Evolutionary conservation across 129 eudicot genomes (phyloP), one percentile per base, ranked within the genome.

Genomic region (Logfia minima): DNA sequence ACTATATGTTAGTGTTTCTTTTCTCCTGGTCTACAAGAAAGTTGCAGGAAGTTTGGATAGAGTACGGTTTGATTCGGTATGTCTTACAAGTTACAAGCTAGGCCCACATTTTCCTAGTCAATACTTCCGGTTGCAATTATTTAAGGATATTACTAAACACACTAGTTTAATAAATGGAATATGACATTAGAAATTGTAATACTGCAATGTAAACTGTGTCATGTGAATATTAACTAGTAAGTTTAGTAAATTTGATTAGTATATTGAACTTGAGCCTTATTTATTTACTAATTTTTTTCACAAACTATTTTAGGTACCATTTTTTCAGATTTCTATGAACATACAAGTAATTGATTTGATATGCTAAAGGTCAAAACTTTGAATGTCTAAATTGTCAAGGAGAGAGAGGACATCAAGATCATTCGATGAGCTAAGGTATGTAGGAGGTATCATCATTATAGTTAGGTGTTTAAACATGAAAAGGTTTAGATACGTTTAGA

Each of bases 11-110:
- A 16, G 26, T 63, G 21, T 39, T 31, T 37, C 32, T 68, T 37
- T 37, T 37, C 55, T 39, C n/a, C 72, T 39, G 22, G 73, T 68
- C 34, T 41, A 68, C 32, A 68, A 37, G 55, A 5, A 68, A 68
- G 51, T 31, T 65, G 70, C 70, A 32, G 39, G 43, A 35, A 37
- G 72, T 6, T 66, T 24, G 71, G 37, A 58, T 68, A 53, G 73
- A 68, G 73, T 68, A 68, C 58, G 58, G 56, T 7, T 68, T 35
- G 51, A 34, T 67, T 14, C 22, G n/a, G 71, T 45, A 24, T 41
- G 58, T 68, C 10, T 21, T 18, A 19, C 56, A 22, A 68, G 31
- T 43, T 43, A 43, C 52, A 43, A 9, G 10, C 56, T 24, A 24
- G 26, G 26, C 58, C 72, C 55, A 68, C 73, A 19, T n/a, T n/a